These are phyloP conservation scores for Paraphaeosphaeria sporulosa DNA, from an alignment of 2,329 filamentous ascomycete genomes.

Conservation along the genomic window DNA sequence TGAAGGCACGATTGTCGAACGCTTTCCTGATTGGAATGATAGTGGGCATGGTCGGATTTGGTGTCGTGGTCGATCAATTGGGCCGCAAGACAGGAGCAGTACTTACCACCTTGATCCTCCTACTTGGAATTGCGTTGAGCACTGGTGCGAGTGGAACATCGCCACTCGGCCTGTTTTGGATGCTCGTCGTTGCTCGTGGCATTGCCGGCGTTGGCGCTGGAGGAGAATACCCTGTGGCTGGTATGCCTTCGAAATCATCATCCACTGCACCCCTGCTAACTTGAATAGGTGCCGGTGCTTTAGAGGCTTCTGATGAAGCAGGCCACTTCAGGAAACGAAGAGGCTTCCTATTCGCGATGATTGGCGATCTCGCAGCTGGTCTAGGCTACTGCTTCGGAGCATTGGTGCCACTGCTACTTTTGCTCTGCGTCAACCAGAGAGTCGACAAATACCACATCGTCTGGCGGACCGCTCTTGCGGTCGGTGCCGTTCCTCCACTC, in stretches of 20 bases:
- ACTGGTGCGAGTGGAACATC: constrained; percentile 10
- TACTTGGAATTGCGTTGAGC: constrained; percentile 42
- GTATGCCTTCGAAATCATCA: constrained; percentile 5
- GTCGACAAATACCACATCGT: constrained; percentile 53
- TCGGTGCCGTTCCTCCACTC: constrained; percentile 60
- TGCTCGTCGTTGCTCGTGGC: constrained; percentile 11
- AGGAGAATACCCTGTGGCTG: constrained; percentile 63
- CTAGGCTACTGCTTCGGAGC: constrained; percentile 62
- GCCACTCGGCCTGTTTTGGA: constrained; percentile 13
- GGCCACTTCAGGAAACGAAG: constrained; percentile 54
- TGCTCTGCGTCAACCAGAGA: constrained; percentile 58
- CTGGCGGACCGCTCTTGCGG: constrained; percentile 60
- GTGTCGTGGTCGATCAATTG: constrained; percentile 8
- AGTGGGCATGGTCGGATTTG: constrained; percentile 12
- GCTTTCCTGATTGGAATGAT: constrained; percentile 40
- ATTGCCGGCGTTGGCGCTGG: constrained; percentile 17
- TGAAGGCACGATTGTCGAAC: constrained; percentile 43
- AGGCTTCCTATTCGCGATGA: constrained; percentile 66
- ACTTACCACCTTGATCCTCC: constrained; percentile 42
- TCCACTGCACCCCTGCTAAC: not conserved
- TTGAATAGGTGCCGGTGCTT: constrained; percentile 49
- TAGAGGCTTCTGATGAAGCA: constrained; percentile 63
- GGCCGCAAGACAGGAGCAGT: constrained; percentile 23
- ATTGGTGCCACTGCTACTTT: constrained; percentile 59
- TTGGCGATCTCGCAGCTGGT: constrained; percentile 59